These are phyloP conservation scores for Eucalyptus leucophloia DNA, from an alignment of 345 rosid species.

Conservation along the genomic window DNA sequence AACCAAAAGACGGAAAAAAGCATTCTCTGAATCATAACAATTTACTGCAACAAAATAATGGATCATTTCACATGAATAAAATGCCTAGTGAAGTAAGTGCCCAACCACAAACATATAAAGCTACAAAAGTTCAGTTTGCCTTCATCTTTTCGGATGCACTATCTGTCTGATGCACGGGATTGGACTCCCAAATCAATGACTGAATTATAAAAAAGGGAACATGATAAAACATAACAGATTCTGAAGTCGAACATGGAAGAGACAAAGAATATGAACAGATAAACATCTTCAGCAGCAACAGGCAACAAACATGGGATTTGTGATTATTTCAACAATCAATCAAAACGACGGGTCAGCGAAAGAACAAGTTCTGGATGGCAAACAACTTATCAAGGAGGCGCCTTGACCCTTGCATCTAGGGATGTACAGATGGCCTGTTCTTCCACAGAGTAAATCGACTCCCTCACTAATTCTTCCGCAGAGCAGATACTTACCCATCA, in stretches of 20 bases:
- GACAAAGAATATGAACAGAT: neutral
- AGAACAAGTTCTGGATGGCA: neutral
- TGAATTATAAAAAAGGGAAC: neutral
- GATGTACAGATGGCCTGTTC: neutral
- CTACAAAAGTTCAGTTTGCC: too few species aligned
- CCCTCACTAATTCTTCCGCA: neutral
- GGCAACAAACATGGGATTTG: neutral
- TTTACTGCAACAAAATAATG: too few species aligned
- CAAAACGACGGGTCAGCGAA: neutral
- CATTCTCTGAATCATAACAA: too few species aligned
- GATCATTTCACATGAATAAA: neutral
- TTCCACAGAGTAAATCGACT: neutral
- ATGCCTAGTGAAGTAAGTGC: too few species aligned
- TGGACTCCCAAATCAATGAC: neutral
- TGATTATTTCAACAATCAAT: neutral
- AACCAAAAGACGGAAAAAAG: too few species aligned
- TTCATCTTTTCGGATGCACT: neutral
- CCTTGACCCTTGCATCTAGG: neutral
- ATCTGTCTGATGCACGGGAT: neutral
- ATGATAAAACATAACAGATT: neutral
- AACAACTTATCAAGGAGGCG: neutral
- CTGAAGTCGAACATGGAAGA: neutral
- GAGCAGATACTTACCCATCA: neutral
- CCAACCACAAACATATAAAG: too few species aligned
- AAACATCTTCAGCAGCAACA: neutral